Evolutionary conservation across 2,329 filamentous ascomycete genomes (phyloP), one percentile per base, ranked within the genome.

Genomic region (Cadophora sp.): DNA sequence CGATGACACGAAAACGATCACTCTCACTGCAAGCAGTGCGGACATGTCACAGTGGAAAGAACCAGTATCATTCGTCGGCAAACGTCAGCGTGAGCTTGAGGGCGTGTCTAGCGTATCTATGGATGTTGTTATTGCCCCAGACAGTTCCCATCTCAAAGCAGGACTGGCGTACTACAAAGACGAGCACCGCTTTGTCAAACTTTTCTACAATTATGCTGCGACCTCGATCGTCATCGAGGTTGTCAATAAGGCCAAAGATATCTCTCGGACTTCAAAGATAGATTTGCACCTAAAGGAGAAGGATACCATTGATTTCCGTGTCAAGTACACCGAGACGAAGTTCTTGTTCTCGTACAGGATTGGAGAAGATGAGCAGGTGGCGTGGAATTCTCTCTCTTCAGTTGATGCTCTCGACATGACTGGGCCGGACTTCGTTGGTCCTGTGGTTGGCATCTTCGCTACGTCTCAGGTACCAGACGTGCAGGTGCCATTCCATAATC

Each of bases 361-460:
- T 43, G 62, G 68, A 19, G 24, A 55, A 34, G 27, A 67, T 22
- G 26, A 62, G 1, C n/a, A 29, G 16, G 58, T 29, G 6, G 7
- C 55, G 29, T 74, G 73, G 72, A 46, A 11, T 19, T 59, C 53
- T 3, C 56, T 76, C 62, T 64, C 66, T 27, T 63, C 59, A 0
- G 68, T 77, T 40, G 74, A 77, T 59, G 73, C 74, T 22, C 46
- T 76, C 27, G 76, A 79, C 8, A 66, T 79, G 72, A 77, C 75
- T 0, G 74, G 73, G 11, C 75, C 72, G 24, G 78, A 79, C 67
- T 79, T 80, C 66, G 76, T 77, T 1, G 78, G 78, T 0, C 77
- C 79, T 0, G 71, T 79, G 0, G 73, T 79, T 63, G 78, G 78
- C 1, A 50, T 76, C 3, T 79, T 75, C 46, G 75, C 77, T n/a